Conservation (phyloP, 805 yeast species). For the Nakazawaea pomicola region DNA sequence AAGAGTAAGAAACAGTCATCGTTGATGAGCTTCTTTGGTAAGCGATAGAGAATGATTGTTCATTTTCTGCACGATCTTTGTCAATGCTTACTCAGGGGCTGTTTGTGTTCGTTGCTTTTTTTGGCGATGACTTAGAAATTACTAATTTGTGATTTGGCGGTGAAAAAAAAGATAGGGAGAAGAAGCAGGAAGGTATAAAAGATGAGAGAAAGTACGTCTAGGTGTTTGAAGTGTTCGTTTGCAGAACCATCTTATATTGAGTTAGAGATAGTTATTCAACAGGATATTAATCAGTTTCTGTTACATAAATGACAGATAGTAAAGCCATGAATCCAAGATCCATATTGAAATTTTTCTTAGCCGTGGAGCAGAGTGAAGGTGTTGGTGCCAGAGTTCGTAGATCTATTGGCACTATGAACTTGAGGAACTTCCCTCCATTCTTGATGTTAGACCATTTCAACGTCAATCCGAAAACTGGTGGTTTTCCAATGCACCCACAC, state of each 20-base stretch:
- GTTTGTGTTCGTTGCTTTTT: too few species aligned
- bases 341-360: constrained; percentile 45
- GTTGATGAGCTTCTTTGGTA: constrained; percentile 43
- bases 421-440: constrained; percentile 78
- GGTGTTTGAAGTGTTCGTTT: too few species aligned
- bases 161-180: too few species aligned
- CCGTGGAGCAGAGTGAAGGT: constrained; percentile 76
- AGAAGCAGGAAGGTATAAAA: too few species aligned
- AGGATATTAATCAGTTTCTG: too few species aligned
- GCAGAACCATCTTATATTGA: too few species aligned
- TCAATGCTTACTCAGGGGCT: too few species aligned
- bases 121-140: constrained; percentile 9
- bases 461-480: constrained; percentile 56
- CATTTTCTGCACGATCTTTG: too few species aligned
- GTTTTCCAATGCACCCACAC: constrained; percentile 84
- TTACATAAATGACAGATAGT: constrained; percentile 3
- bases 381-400: constrained; percentile 85
- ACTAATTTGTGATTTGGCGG: too few species aligned
- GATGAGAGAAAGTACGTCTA: too few species aligned
- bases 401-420: constrained; percentile 63
- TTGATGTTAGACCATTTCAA: constrained; percentile 77
- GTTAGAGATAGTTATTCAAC: too few species aligned
- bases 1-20: constrained; percentile 37
- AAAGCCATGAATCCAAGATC: constrained; percentile 32
- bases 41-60: too few species aligned